phyloP scores from a whole-genome alignment of 2,329 filamentous ascomycete genomes.

The Nothophaeocryptopus gaeumannii region DNA sequence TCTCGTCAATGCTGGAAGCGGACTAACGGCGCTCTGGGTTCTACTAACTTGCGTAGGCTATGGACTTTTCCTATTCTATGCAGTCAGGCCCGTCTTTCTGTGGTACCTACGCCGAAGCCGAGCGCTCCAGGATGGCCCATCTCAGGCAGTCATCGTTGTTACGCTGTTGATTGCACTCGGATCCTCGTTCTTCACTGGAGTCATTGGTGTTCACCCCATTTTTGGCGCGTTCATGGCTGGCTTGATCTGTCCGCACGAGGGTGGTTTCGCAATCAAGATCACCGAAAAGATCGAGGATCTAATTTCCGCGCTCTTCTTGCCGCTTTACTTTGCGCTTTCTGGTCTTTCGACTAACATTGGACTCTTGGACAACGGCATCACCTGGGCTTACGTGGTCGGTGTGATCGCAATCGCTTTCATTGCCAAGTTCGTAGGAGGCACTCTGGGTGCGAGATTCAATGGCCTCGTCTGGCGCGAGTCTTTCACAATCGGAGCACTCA shows the following conservation, averaged over 20 bases:
- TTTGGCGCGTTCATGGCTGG: slow-evolving; percentile 91
- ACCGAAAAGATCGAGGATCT: slow-evolving; percentile 95
- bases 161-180: slow-evolving; percentile 75
- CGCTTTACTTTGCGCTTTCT: slow-evolving; percentile 90
- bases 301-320: slow-evolving; percentile 76
- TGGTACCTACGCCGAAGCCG: slow-evolving; percentile 71
- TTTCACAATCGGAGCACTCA: slow-evolving; percentile 80
- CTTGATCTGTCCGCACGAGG: slow-evolving; percentile 84
- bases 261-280: slow-evolving; percentile 84
- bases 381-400: slow-evolving; percentile 87
- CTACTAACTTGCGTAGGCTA: slow-evolving; percentile 73
- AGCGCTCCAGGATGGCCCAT: slow-evolving; percentile 82
- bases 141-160: slow-evolving; percentile 77
- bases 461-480: slow-evolving; percentile 88
- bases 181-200: slow-evolving; percentile 82
- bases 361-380: slow-evolving; percentile 73
- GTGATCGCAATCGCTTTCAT: slow-evolving; percentile 78
- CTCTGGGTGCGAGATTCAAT: slow-evolving; percentile 70
- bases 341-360: slow-evolving; percentile 86
- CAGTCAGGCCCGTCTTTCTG: slow-evolving; percentile 70
- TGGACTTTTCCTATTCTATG: slow-evolving; percentile 69
- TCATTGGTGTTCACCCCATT: slow-evolving; percentile 91
- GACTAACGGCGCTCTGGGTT: slow-evolving; percentile 80
- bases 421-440: slow-evolving; percentile 80
- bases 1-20: slow-evolving; percentile 81